These are phyloP conservation scores for Lactarius pseudohatsudake DNA, from an alignment of 768 basidiomycete genomes.

Conservation along the genomic window DNA sequence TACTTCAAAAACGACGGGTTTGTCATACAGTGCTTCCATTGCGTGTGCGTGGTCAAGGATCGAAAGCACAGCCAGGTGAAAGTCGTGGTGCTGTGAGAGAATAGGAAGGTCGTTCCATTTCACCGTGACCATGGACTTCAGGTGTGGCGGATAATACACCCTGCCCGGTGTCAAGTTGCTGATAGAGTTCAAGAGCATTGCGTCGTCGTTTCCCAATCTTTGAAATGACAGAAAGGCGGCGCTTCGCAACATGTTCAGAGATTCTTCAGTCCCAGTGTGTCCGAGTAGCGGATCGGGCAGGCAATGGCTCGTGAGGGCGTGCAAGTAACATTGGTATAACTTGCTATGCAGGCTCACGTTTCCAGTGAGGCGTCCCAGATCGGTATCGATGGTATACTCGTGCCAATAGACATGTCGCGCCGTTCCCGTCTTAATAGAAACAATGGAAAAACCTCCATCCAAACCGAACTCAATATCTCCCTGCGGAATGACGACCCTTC, in stretches of 20 bases:
- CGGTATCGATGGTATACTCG: constrained; percentile 36
- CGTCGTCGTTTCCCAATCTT: constrained; percentile 27
- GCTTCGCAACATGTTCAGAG: constrained; percentile 41
- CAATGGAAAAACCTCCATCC: not conserved
- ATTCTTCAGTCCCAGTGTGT: constrained; percentile 46
- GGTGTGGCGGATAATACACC: not conserved
- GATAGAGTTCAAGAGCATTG: not conserved
- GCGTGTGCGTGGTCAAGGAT: constrained; percentile 1
- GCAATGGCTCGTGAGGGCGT: constrained; percentile 45
- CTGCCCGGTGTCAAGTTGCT: not conserved
- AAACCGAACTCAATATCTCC: not conserved
- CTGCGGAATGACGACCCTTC: constrained; percentile 11
- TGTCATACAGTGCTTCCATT: not conserved
- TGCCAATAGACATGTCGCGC: constrained; percentile 29
- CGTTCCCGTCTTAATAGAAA: not conserved
- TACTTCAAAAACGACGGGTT: not conserved
- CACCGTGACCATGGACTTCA: not conserved
- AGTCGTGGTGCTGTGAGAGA: not conserved
- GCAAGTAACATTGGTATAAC: constrained; percentile 45
- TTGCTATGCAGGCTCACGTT: constrained; percentile 33
- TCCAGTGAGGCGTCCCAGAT: constrained; percentile 36
- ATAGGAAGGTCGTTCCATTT: not conserved
- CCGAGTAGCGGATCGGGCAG: constrained; percentile 44
- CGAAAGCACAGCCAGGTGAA: not conserved
- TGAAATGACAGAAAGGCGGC: constrained; percentile 43